phyloP scores from a whole-genome alignment of 768 basidiomycete genomes.

The Suillus americanus region DNA sequence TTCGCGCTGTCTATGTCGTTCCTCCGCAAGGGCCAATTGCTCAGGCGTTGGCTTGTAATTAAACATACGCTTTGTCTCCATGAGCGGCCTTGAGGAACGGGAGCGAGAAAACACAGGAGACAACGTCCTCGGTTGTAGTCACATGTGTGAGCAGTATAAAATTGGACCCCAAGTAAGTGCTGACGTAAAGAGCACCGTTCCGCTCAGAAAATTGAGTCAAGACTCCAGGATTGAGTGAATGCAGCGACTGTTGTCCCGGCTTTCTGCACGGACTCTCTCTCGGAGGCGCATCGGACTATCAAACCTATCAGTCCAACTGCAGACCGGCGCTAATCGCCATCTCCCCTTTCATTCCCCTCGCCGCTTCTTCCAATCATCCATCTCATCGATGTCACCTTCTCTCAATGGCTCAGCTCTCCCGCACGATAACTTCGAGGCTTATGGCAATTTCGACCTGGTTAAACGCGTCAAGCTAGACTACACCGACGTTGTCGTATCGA shows the following conservation, averaged over 20 bases:
- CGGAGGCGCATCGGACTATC: constrained; percentile 12
- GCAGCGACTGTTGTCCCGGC: constrained; percentile 32
- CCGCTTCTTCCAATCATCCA: constrained; percentile 12
- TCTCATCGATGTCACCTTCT: constrained; percentile 30
- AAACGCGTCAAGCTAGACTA: constrained; percentile 75
- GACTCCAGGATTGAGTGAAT: constrained; percentile 28
- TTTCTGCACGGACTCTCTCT: constrained; percentile 14
- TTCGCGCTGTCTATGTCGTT: constrained; percentile 42
- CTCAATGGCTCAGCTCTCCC: constrained; percentile 20
- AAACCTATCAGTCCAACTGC: neutral
- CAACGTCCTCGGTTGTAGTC: neutral
- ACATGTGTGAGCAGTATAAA: neutral
- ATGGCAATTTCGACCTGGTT: constrained; percentile 84
- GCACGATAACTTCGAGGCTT: constrained; percentile 32
- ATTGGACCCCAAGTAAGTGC: neutral
- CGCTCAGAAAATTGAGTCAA: constrained; percentile 3
- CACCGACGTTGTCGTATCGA: constrained; percentile 76
- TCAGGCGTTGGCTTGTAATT: constrained; percentile 45
- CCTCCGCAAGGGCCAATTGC: constrained; percentile 54
- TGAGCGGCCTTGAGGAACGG: neutral
- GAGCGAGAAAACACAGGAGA: neutral
- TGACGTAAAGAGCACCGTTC: constrained; percentile 5
- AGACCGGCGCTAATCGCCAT: constrained; percentile 4
- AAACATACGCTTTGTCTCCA: constrained; percentile 1
- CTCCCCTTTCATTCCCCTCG: constrained; percentile 8